Conservation (phyloP, 352 stramenopile genomes). For the Phytophthora europaea region DNA sequence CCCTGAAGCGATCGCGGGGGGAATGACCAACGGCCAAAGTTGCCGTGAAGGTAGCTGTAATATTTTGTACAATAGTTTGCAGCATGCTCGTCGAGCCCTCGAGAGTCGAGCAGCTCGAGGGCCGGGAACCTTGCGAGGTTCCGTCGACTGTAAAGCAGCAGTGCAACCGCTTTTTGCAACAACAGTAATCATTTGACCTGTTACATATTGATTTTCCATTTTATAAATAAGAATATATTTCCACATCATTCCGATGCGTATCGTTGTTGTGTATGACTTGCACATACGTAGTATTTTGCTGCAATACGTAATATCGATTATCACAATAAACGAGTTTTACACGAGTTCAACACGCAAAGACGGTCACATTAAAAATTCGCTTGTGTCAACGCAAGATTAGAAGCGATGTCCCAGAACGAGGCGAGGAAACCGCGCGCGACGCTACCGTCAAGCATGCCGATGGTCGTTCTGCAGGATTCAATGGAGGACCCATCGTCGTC, state of each 20-base stretch:
- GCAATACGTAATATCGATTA: too few relatives aligned
- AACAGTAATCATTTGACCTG: too few relatives aligned
- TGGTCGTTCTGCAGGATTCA: neutral
- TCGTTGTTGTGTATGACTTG: too few relatives aligned
- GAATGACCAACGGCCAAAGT: neutral
- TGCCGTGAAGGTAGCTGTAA: neutral
- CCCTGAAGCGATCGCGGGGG: conserved; percentile 12
- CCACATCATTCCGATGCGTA: too few relatives aligned
- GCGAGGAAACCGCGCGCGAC: conserved; percentile 13
- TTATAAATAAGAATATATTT: too few relatives aligned
- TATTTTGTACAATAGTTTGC: neutral
- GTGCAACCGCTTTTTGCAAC: too few relatives aligned
- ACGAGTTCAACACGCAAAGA: conserved; percentile 16
- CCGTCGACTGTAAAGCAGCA: too few relatives aligned
- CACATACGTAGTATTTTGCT: too few relatives aligned
- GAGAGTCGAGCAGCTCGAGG: too few relatives aligned
- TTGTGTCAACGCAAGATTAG: neutral
- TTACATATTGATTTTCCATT: too few relatives aligned
- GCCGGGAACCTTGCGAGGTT: too few relatives aligned
- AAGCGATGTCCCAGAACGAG: conserved; percentile 23
- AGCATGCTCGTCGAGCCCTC: too few relatives aligned
- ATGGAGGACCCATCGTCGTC: conserved; percentile 9
- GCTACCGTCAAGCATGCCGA: neutral
- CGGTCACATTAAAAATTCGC: conserved; percentile 23
- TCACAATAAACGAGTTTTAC: neutral